Base-by-base conservation (phyloP, 108 stramenopile genomes). In the Nitzschia sp. region DNA sequence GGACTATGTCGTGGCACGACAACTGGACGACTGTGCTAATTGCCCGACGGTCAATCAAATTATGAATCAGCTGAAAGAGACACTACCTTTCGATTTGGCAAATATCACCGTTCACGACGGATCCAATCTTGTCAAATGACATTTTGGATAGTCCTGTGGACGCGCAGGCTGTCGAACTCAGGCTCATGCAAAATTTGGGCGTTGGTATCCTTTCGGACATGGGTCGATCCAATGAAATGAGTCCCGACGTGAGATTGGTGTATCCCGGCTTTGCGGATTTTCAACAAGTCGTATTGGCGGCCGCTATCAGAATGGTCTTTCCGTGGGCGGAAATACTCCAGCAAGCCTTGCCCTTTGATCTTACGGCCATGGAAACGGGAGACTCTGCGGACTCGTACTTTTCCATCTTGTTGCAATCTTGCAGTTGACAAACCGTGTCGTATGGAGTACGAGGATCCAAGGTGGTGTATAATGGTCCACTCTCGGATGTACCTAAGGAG, bases 51-150 rank as follows among this genome's bases (percentile, higher is more conserved):
- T 63, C 23, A 9, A 25, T 18, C 1, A 1, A 0, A 45, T 63
- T 46, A 42, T 15, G 11, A 25, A 46, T 45, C 11, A 1, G 19
- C 36, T 24, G 62, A 42, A 26, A 46, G 26, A 8, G n/a, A n/a
- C n/a, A n/a, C n/a, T n/a, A 59, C 59, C 18, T 63, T 46, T 26
- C 62, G 1, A 24, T 63, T 63, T 63, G 62, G 62, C 62, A 63
- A 46, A 45, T 63, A 1, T 21, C 38, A 9, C 62, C 62, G 1
- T 26, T 15, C 45, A 63, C 23, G 15, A 46, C 46, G 2, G 42
- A 63, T 26, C 17, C 42, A 1, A 9, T 21, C 42, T 24, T 46
- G 24, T 24, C 46, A 21, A 46, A 33, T 24, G 46, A 63, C 27
- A 21, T 46, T 15, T 25, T 46, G 9, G 24, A 17, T 24, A 46